Evolutionary conservation across 441 rosid species (phyloP).

Genomic region (Flueggea neowawraea): DNA sequence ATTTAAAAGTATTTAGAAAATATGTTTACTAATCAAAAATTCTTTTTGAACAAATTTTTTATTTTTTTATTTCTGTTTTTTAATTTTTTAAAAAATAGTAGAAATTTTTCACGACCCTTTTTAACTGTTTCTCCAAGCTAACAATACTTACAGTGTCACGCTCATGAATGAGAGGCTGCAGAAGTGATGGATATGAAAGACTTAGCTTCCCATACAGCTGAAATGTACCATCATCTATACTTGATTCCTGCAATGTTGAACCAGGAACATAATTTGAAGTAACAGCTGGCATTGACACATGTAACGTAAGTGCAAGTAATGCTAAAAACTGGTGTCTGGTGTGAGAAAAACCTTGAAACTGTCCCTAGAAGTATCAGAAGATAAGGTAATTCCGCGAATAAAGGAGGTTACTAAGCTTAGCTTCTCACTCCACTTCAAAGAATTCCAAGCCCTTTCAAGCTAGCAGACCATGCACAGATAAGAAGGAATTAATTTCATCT

Average conservation of each 20-base stretch:
- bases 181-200: slow-evolving; percentile 62
- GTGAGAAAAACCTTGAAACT: slow-evolving; percentile 37
- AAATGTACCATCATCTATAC: slow-evolving; percentile 29
- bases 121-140: too few relatives aligned
- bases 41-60: too few relatives aligned
- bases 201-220: slow-evolving; percentile 71
- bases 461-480: slow-evolving; percentile 14
- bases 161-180: slow-evolving; percentile 78
- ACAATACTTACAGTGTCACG: slow-evolving; percentile 64
- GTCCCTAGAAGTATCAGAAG: slow-evolving; percentile 34
- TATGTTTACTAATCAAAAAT: too few relatives aligned
- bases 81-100: too few relatives aligned
- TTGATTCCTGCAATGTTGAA: slow-evolving; percentile 36
- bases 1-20: too few relatives aligned
- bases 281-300: too few relatives aligned
- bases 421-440: slow-evolving; percentile 58
- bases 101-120: too few relatives aligned
- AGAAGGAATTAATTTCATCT: neutral
- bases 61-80: too few relatives aligned
- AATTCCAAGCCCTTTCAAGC: slow-evolving; percentile 88
- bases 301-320: too few relatives aligned
- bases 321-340: neutral
- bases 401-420: slow-evolving; percentile 45
- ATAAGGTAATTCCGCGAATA: slow-evolving; percentile 56
- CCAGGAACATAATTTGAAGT: neutral